phyloP scores from a whole-genome alignment of 805 yeast species.

The Kluyveromyces nonfermentans region DNA sequence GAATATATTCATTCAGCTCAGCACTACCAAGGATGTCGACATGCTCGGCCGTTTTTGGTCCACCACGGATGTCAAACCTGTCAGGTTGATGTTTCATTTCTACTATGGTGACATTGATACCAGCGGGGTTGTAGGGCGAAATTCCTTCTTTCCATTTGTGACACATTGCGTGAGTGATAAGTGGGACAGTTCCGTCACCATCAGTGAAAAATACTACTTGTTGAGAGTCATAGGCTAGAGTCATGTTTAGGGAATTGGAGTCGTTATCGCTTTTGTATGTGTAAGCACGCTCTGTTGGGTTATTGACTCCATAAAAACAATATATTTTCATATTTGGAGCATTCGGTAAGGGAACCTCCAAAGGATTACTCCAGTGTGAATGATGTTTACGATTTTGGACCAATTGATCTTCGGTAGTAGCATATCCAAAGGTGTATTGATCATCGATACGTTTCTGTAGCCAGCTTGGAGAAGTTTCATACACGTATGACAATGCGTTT shows the following conservation, averaged over 20 bases:
- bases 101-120: constrained; percentile 61
- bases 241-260: constrained; percentile 48
- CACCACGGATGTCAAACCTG: constrained; percentile 89
- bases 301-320: constrained; percentile 94
- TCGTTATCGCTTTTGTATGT: constrained; percentile 67
- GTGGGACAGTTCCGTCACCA: constrained; percentile 93
- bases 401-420: constrained; percentile 52
- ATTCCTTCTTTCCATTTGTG: constrained; percentile 74
- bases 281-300: constrained; percentile 91
- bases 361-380: constrained; percentile 87
- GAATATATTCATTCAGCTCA: constrained; percentile 75
- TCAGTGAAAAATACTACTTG: constrained; percentile 73
- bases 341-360: constrained; percentile 83
- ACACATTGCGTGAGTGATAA: constrained; percentile 81
- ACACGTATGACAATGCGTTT: constrained; percentile 57
- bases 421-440: constrained; percentile 73
- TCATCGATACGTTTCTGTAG: constrained; percentile 51
- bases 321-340: constrained; percentile 88
- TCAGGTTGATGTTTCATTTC: constrained; percentile 94
- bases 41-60: constrained; percentile 95
- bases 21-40: constrained; percentile 94
- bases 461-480: constrained; percentile 68
- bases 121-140: constrained; percentile 72
- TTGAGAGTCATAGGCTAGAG: constrained; percentile 56
- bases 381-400: constrained; percentile 56